Conservation (phyloP, 106 monocot genomes). For the Cymbidium sinense region DNA sequence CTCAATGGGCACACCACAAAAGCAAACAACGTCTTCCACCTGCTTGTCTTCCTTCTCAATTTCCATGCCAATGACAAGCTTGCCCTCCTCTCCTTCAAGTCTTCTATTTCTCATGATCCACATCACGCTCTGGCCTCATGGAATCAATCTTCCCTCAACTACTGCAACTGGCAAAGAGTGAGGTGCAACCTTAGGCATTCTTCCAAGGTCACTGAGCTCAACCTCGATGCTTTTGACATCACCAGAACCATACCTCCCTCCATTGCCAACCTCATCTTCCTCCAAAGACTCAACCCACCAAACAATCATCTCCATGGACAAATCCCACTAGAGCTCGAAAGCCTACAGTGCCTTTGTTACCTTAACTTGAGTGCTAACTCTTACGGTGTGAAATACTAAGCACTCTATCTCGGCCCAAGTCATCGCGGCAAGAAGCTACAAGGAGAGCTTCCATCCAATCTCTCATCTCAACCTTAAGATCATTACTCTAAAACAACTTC, state of each 20-base stretch:
- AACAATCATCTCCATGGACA: conserved; percentile 15
- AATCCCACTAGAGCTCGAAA: conserved; percentile 21
- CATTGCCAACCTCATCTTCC: conserved; percentile 37
- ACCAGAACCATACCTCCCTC: conserved; percentile 20
- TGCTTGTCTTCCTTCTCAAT: not conserved
- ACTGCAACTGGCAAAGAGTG: too few relatives aligned
- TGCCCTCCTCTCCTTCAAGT: conserved; percentile 41
- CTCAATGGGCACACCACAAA: too few relatives aligned
- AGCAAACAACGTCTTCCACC: not conserved
- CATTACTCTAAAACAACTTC: conserved; percentile 13
- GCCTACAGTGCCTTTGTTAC: conserved; percentile 3
- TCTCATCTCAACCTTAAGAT: conserved; percentile 3
- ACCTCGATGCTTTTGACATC: conserved; percentile 16
- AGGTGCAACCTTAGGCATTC: conserved; percentile 30
- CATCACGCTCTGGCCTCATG: conserved; percentile 21
- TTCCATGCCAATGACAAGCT: not conserved
- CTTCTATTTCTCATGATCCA: conserved; percentile 10
- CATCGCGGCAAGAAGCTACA: conserved; percentile 13
- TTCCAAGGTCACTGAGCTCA: conserved; percentile 13
- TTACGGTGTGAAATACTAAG: conserved; percentile 17
- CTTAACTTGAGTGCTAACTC: conserved; percentile 18
- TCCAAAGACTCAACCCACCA: conserved; percentile 16
- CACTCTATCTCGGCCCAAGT: conserved; percentile 7
- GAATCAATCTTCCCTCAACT: conserved; percentile 11
- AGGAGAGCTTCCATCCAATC: conserved; percentile 27